Base-by-base conservation (phyloP, 2,329 filamentous ascomycete genomes). In the Clarireedia paspali region DNA sequence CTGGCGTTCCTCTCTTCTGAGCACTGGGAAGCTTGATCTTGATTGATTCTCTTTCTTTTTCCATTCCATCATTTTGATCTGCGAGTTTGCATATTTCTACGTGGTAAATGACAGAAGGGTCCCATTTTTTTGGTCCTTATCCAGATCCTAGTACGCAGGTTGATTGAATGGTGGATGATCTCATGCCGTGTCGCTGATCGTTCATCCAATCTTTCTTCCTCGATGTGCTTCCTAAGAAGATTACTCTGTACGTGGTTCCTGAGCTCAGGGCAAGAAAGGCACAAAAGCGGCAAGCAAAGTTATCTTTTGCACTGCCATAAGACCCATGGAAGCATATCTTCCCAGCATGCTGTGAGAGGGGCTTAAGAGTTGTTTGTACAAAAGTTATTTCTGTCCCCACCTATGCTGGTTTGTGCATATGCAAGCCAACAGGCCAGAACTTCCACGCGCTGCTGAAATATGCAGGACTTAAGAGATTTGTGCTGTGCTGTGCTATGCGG, bases 401-500 rank as follows among this genome's bases (percentile, higher is more conserved):
- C 42, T 45, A 50, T 42, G 24, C 52, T 34, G 23, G 34, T 30
- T 30, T 26, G n/a, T 54, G 52, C 45, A 54, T 55, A 55, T 55
- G 52, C 52, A 50, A 55, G 52, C 52, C 52, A 53, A 27, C 50
- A 53, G 50, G 47, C 52, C 36, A 36, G 40, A 53, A 53, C 17
- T 40, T 46, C 42, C n/a, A 50, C 34, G 50, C 52, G 15, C 10
- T 49, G 52, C 52, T 55, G 52, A 55, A 50, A 40, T 55, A 26
- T 55, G 46, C 46, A 49, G 46, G 46, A 40, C 30, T 34, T 12
- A 34, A 34, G 39, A n/a, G 39, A n/a, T n/a, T 26, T 40, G 24
- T 24, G 52, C 48, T 24, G 36, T 44, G 36, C 27, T 20, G 46
- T 55, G 36, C 53, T 44, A 24, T 52, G 36, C 20, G 34, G 39